phyloP scores from a whole-genome alignment of 768 basidiomycete genomes.

The Trametes punicea region DNA sequence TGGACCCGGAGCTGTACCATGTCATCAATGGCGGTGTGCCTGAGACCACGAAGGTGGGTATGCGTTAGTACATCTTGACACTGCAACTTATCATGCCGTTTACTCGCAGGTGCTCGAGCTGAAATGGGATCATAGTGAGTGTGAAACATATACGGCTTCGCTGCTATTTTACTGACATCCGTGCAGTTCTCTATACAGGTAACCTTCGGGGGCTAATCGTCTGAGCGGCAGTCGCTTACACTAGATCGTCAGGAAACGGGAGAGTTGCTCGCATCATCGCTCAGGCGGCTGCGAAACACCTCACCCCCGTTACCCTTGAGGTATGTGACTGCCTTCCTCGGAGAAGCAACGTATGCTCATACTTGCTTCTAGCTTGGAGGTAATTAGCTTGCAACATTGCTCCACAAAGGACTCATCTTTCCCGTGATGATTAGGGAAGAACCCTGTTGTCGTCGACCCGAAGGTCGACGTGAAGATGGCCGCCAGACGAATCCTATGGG shows the following conservation, averaged over 20 bases:
- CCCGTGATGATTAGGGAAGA: slow-evolving; percentile 64
- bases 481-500: slow-evolving; percentile 74
- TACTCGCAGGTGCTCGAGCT: slow-evolving; percentile 59
- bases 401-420: no score
- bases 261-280: slow-evolving; percentile 67
- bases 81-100: neutral
- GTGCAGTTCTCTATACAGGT: neutral
- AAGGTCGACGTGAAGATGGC: slow-evolving; percentile 58
- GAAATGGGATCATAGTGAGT: slow-evolving; percentile 61
- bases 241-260: slow-evolving; percentile 21
- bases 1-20: slow-evolving; percentile 61
- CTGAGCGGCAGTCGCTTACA: no score
- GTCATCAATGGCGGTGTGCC: slow-evolving; percentile 67
- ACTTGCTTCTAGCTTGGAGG: no score
- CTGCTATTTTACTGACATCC: neutral
- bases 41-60: slow-evolving; percentile 54
- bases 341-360: neutral
- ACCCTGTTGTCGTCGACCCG: slow-evolving; percentile 59
- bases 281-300: slow-evolving; percentile 72
- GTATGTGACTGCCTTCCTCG: slow-evolving; percentile 22
- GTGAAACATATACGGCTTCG: neutral
- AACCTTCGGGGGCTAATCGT: no score
- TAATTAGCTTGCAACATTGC: no score
- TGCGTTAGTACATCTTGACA: no score
- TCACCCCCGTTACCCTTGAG: slow-evolving; percentile 66